Base-by-base conservation (phyloP, 176 grass and related monocot species). In the Zea mays region DNA sequence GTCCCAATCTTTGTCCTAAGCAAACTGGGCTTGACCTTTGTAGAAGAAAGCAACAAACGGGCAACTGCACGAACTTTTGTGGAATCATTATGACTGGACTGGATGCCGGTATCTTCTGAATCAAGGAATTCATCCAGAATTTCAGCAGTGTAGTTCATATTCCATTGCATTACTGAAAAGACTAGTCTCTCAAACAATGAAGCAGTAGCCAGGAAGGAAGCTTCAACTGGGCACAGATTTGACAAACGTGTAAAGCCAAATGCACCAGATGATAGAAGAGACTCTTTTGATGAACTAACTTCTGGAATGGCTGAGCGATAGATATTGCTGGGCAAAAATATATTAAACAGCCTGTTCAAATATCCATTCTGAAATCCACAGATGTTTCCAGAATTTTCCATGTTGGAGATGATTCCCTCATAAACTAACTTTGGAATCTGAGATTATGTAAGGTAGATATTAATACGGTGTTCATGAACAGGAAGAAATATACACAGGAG, bases 351-450 rank as follows among this genome's bases (percentile, higher is more conserved):
- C 62, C 79, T 88, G 62, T 87, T 71, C 44, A 93, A 91, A 85
- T 40, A 89, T 90, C 74, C 84, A 74, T 42, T 68, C 62, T 16
- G 78, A 67, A 99, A 74, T 64, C 75, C 86, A 84, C 52, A 65
- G 37, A 80, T 40, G 68, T 72, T 60, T 85, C 87, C 52, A 49
- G 77, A 76, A 56, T 83, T 65, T 83, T 88, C 83, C 49, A 42
- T 78, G 61, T 87, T 75, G 35, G 57, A 63, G 44, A 87, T 85
- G 61, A 93, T 96, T 69, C 88, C 88, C 74, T 91, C 55, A 74
- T 96, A 87, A 19, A 99, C 79, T 64, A 99, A 85, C 78, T 99
- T 99, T 5, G 96, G 96, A 80, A 99, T 81, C 96, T 99, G 86
- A 66, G 67, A 64, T 76, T 73, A 42, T 72, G 17, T 67, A 77